Evolutionary conservation across 257 asterid species (phyloP).

Genomic region (Solanum chaucha): DNA sequence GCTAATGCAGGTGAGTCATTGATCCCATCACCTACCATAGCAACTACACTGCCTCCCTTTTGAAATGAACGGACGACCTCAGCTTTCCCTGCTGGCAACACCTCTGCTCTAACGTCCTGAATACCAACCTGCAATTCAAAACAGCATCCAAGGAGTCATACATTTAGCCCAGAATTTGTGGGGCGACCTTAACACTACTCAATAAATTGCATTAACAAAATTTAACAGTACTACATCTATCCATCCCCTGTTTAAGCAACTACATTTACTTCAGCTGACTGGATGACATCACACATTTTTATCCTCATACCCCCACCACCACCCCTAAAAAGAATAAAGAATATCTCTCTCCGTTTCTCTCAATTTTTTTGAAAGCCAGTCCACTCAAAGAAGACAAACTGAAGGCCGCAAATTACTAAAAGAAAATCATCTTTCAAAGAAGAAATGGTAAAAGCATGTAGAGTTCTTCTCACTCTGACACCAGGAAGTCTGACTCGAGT

Average conservation of each 20-base stretch:
- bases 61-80: constrained; percentile 78
- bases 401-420: background rate
- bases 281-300: background rate
- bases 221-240: background rate
- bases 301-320: background rate
- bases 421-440: background rate
- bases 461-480: background rate
- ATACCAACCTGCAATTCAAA: constrained; percentile 67
- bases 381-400: background rate
- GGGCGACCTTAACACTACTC: background rate
- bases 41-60: constrained; percentile 69
- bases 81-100: constrained; percentile 98
- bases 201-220: background rate
- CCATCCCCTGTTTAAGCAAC: background rate
- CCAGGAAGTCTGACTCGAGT: background rate
- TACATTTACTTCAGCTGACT: background rate
- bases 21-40: constrained; percentile 99
- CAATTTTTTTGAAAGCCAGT: background rate
- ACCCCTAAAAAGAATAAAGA: background rate
- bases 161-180: background rate
- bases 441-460: background rate
- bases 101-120: constrained; percentile 89
- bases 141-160: background rate
- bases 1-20: constrained; percentile 98
- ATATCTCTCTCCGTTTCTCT: background rate